Percentiles rank a stretch among this genome's conserved stretches.
Evolutionary conservation across 352 stramenopile species (phyloP).

Genomic region (Phytopythium kandeliae): DNA sequence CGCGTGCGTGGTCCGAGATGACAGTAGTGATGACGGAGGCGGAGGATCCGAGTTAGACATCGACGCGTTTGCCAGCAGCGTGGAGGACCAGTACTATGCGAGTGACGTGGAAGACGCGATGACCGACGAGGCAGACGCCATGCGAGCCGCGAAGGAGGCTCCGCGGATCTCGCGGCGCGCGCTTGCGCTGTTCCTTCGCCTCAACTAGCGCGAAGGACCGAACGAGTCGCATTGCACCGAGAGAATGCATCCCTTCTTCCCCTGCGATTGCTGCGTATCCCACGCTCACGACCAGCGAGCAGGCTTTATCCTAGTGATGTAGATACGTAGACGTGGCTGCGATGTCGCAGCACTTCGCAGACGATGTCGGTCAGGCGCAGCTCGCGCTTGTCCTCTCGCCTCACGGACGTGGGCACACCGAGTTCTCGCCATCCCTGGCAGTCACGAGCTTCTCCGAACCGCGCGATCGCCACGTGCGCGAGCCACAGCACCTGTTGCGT

Average conservation of each 20-base stretch:
- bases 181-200: background rate
- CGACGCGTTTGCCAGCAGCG: slow-evolving; percentile 12
- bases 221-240: background rate
- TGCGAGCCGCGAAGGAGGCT: background rate
- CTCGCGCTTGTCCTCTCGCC: slow-evolving; percentile 38
- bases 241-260: background rate
- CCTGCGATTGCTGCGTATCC: background rate
- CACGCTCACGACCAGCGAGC: too few species aligned
- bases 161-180: background rate
- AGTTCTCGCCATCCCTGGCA: slow-evolving; percentile 47
- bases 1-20: background rate
- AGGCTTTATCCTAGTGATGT: slow-evolving; percentile 37
- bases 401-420: slow-evolving; percentile 33
- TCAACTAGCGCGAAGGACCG: background rate
- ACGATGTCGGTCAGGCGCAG: slow-evolving; percentile 51
- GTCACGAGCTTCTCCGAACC: slow-evolving; percentile 43
- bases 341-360: slow-evolving; percentile 54
- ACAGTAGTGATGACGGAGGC: background rate
- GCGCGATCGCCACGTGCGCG: slow-evolving; percentile 62
- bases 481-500: slow-evolving; percentile 73
- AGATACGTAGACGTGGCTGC: slow-evolving; percentile 62
- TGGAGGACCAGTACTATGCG: slow-evolving; percentile 21
- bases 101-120: slow-evolving; percentile 8
- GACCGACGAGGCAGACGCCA: background rate
- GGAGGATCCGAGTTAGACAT: slow-evolving; percentile 9